phyloP scores from a whole-genome alignment of 2,329 filamentous ascomycete genomes.

The Helminthosporium solani region DNA sequence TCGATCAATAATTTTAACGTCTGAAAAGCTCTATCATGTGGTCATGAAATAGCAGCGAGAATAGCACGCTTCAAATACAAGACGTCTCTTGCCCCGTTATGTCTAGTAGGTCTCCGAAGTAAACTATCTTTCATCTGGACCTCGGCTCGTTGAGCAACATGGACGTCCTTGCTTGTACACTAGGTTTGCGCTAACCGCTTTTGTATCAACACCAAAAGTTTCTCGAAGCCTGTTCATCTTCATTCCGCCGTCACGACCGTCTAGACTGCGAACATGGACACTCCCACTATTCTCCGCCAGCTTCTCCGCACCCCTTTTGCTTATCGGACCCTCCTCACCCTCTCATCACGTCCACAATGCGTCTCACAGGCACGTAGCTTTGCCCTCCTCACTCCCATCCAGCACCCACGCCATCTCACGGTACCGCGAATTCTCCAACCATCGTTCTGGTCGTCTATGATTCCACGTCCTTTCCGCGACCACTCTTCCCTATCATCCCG shows the following conservation, averaged over 20 bases:
- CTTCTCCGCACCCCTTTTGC: constrained; percentile 24
- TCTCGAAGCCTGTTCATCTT: constrained; percentile 5
- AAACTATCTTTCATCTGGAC: constrained; percentile 1
- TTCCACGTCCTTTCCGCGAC: constrained; percentile 34
- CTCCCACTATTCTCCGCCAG: constrained; percentile 23
- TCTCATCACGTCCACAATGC: constrained; percentile 18
- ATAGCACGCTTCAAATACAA: too few relatives aligned
- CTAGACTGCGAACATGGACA: constrained; percentile 23
- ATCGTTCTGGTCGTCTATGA: constrained; percentile 40
- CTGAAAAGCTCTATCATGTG: constrained; percentile 4
- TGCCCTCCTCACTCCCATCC: constrained; percentile 19
- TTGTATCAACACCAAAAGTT: constrained; percentile 10
- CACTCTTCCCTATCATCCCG: constrained; percentile 13
- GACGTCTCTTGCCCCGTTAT: too few relatives aligned
- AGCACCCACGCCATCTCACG: constrained; percentile 24
- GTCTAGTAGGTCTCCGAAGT: too few relatives aligned
- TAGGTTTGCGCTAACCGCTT: constrained; percentile 4
- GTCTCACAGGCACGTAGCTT: constrained; percentile 15
- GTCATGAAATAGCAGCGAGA: background rate
- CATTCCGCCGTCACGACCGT: background rate
- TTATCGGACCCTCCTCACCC: constrained; percentile 19
- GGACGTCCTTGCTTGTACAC: background rate
- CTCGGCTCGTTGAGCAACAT: constrained; percentile 9
- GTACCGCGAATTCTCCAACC: constrained; percentile 41
- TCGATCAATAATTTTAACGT: background rate